A percentile compares a stretch with the other conserved stretches of the same genome.
These are phyloP conservation scores for Eucalyptus sideroxylon DNA, from an alignment of 345 rosid species.

Conservation along the genomic window DNA sequence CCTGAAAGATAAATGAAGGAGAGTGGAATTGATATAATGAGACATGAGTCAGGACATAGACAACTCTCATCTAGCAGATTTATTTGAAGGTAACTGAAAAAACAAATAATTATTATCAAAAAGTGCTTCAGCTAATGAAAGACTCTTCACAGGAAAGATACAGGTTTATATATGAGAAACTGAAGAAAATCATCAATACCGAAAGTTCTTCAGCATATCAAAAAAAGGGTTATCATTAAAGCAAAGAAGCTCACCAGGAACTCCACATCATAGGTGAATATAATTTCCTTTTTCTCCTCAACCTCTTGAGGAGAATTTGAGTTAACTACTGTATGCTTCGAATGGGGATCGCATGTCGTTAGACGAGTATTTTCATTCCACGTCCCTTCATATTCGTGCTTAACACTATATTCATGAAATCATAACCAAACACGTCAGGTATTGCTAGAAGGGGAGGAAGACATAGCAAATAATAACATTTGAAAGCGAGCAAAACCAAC, in stretches of 20 bases:
- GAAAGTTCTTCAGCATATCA: not conserved
- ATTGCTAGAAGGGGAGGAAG: not conserved
- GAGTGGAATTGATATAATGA: not conserved
- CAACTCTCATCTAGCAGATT: not conserved
- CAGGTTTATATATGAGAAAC: not conserved
- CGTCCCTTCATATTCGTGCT: constrained; percentile 72
- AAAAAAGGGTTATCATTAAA: not conserved
- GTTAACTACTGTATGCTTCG: constrained; percentile 60
- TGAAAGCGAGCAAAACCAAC: constrained; percentile 13
- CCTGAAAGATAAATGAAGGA: not conserved
- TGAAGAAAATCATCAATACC: not conserved
- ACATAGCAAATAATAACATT: not conserved
- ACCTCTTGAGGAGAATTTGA: constrained; percentile 91
- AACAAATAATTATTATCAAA: not conserved
- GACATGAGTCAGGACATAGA: not conserved
- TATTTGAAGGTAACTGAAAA: not conserved
- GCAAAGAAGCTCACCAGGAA: constrained; percentile 46
- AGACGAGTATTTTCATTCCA: constrained; percentile 67
- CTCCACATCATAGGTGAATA: constrained; percentile 86
- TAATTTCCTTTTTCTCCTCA: constrained; percentile 60
- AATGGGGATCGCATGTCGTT: constrained; percentile 77
- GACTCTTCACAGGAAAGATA: not conserved
- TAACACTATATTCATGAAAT: constrained; percentile 32
- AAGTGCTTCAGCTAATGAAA: not conserved
- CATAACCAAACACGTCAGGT: not conserved